Evolutionary conservation across 805 yeast genomes (phyloP).

Genomic region (Suhomyces emberorum): DNA sequence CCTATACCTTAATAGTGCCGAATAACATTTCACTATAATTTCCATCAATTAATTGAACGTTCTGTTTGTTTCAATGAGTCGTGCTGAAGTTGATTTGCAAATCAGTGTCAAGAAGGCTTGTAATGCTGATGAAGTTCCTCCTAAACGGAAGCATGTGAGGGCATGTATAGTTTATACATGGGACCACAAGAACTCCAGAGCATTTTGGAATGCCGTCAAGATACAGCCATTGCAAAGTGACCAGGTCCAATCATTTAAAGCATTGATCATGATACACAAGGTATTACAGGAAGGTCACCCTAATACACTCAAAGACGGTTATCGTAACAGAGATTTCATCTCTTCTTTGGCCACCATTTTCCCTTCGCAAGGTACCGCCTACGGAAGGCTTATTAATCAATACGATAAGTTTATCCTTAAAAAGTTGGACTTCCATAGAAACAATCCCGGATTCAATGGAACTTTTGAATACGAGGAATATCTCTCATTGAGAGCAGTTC

Average conservation of each 20-base stretch:
- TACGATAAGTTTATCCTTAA: constrained; percentile 67
- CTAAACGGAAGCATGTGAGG: constrained; percentile 93
- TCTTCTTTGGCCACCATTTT: constrained; percentile 63
- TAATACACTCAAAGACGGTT: constrained; percentile 75
- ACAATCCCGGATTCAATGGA: constrained; percentile 88
- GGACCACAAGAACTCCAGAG: constrained; percentile 85
- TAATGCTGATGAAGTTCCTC: constrained; percentile 81
- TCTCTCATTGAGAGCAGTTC: constrained; percentile 77
- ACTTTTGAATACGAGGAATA: constrained; percentile 96
- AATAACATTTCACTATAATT: too few species aligned
- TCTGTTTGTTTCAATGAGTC: constrained; percentile 32
- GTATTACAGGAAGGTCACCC: constrained; percentile 98
- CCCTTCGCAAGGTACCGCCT: constrained; percentile 44
- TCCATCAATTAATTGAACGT: constrained; percentile 2
- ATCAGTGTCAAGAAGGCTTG: constrained; percentile 79
- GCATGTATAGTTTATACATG: constrained; percentile 94
- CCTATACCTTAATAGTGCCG: too few species aligned
- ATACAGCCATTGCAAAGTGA: constrained; percentile 75
- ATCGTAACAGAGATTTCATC: constrained; percentile 73
- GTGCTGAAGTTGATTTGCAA: constrained; percentile 46
- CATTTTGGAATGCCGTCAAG: constrained; percentile 82
- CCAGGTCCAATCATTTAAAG: constrained; percentile 82
- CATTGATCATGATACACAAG: constrained; percentile 81
- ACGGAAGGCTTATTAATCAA: constrained; percentile 71
- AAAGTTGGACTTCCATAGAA: constrained; percentile 78